Evolutionary conservation across 345 rosid species (phyloP), one percentile per base, ranked within the genome.

Genomic region (Arabis alpina): DNA sequence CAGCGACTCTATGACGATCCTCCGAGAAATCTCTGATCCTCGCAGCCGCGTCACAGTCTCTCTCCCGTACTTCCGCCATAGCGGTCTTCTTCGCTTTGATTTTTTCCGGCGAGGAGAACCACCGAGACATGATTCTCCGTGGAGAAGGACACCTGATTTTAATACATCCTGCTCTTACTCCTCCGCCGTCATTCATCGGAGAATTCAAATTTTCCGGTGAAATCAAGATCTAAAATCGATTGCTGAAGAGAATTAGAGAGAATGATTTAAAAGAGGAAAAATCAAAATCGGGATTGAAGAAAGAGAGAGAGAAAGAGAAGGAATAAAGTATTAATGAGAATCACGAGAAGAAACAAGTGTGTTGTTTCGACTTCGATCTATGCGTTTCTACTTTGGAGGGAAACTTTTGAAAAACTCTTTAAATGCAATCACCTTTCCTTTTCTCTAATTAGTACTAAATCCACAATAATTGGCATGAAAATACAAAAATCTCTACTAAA

Each of bases 351-450:
- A 42, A 42, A 66, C 51, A 36, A 71, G 68, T 30, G 58, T 30
- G 52, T 54, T 64, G 15, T 62, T 64, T 49, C 28, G 65, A 27
- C 58, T 61, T 68, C 47, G 5, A 48, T 75, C 24, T 25, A 27
- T 4, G 44, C 58, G 25, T 64, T 59, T 44, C 41, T 42, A 44
- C 57, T 61, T 43, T 63, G 80, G 80, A 72, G 77, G 77, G 80
- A 72, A 76, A 45, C 45, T 59, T 77, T 77, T 71, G 75, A 70
- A 76, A 27, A 54, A 44, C 57, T 61, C 68, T 60, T 67, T 74
- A 37, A 54, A 61, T 68, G 73, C 78, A 36, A 24, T 66, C 63
- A 54, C 51, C 40, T 51, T 4, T 70, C 60, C n/a, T 23, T 71
- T 61, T 52, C 75, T 44, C 24, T 25, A 43, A n/a, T 61, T 51